Base-by-base conservation (phyloP, 2,329 filamentous ascomycete genomes). In the Nannizziopsis barbatae region DNA sequence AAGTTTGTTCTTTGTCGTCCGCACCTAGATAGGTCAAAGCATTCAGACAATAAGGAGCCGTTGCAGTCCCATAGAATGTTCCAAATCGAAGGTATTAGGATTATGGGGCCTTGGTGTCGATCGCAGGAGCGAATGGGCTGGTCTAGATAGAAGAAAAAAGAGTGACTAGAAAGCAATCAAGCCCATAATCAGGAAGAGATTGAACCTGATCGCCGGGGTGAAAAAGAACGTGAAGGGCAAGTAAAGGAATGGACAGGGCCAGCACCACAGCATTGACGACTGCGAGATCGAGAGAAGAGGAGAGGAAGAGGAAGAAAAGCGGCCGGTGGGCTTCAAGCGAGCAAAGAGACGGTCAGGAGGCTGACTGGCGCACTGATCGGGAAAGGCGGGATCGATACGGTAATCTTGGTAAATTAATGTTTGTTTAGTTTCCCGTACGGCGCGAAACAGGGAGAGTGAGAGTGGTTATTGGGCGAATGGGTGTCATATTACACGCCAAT, bases 111-210 rank as follows among this genome's bases (percentile, higher is more conserved):
- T 27, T 18, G 44, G 5, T 35, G 14, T 31, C 14, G 36, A 51
- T 41, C 35, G 36, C 40, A n/a, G 27, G 33, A 32, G 38, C 22
- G 27, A 30, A 12, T 30, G 40, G 31, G 14, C 30, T 42, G 20
- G 22, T 12, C 4, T 15, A 33, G 30, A n/a, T n/a, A 17, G 17
- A 27, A 30, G 41, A 33, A 43, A 47, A 53, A 50, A 36, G 45
- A 52, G 49, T 40, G 50, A 50, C 47, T 37, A 40, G 35, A 20
- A 27, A 45, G 45, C 45, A 41, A 46, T 48, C 50, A 50, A 47
- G 47, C 50, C 22, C 42, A 45, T 43, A 30, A 30, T 20, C 46
- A 48, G 38, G 18, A 18, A 38, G 39, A n/a, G 46, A 44, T 31
- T 49, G 40, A 35, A 15, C 46, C 33, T 31, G 39, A 49, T 12